Base-by-base conservation (phyloP, 352 stramenopile genomes). In the Plasmopara viticola region DNA sequence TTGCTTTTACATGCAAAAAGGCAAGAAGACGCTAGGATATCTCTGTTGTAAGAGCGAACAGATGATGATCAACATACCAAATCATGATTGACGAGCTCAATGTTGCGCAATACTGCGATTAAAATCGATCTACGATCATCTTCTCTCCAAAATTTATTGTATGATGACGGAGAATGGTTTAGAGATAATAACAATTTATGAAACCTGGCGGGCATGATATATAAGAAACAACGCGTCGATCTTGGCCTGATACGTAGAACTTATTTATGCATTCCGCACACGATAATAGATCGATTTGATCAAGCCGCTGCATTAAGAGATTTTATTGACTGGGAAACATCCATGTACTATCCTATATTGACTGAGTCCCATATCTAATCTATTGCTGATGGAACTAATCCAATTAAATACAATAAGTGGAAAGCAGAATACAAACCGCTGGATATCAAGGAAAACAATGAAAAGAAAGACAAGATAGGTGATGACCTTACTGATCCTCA, bases 321-420 rank as follows among this genome's bases (percentile, higher is more conserved):
- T n/a, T n/a, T n/a, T n/a, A n/a, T n/a, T n/a, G n/a, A n/a, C n/a
- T n/a, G n/a, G n/a, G n/a, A n/a, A n/a, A n/a, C n/a, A n/a, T n/a
- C n/a, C n/a, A n/a, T n/a, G n/a, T n/a, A n/a, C n/a, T 12, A 42
- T 42, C n/a, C 12, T 7, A 42, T n/a, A 15, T n/a, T n/a, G 12
- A 15, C 37, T 18, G 37, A n/a, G 37, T 42, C n/a, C n/a, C n/a
- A 42, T 15, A n/a, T 42, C 37, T n/a, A 42, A 42, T 42, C 37
- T n/a, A 42, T 42, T 42, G 37, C 37, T 42, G 37, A n/a, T n/a
- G 37, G 12, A 42, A 17, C 37, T 42, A n/a, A 42, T n/a, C 7
- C 7, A 42, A 42, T n/a, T 9, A 7, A 9, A 42, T 42, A 42
- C 37, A 42, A 4, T 12, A n/a, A 42, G 12, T 42, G 37, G 37